A percentile compares a stretch with the other conserved stretches of the same genome.
These are phyloP conservation scores for Penicillium sp. DNA, from an alignment of 2,329 filamentous ascomycete species.

Conservation along the genomic window DNA sequence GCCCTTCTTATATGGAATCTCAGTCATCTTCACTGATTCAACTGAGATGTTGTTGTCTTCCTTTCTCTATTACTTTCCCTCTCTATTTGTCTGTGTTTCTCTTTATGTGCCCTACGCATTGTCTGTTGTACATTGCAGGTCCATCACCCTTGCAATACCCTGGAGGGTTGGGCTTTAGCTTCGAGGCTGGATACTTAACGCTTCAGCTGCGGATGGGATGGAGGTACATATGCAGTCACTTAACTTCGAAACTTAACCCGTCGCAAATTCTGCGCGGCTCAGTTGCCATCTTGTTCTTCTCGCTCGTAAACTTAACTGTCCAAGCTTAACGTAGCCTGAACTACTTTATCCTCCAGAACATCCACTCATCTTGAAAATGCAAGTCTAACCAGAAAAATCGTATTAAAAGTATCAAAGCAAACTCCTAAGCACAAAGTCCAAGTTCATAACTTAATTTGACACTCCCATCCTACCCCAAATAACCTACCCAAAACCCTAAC, in stretches of 20 bases:
- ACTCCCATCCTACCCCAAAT: not conserved
- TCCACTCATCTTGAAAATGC: not conserved
- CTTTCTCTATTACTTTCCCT: conserved; percentile 3
- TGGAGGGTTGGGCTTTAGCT: not conserved
- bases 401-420: not conserved
- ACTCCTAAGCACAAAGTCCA: not conserved
- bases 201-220: not conserved
- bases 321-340: not conserved
- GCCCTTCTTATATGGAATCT: conserved; percentile 10
- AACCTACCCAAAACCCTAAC: not conserved
- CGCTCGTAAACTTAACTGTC: not conserved
- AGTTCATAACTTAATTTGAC: not conserved
- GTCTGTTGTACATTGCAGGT: conserved; percentile 9
- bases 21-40: conserved; percentile 34
- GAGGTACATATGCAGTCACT: conserved; percentile 4
- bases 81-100: not conserved
- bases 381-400: not conserved
- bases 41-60: conserved; percentile 22
- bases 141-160: conserved; percentile 1
- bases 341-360: too few relatives aligned
- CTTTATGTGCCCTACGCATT: conserved; percentile 1
- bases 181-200: not conserved
- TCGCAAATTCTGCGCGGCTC: not conserved
- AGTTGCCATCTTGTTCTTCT: not conserved
- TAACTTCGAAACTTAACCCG: not conserved